phyloP scores from a whole-genome alignment of 2,329 filamentous ascomycete genomes.

The Diaporthe caulivora region DNA sequence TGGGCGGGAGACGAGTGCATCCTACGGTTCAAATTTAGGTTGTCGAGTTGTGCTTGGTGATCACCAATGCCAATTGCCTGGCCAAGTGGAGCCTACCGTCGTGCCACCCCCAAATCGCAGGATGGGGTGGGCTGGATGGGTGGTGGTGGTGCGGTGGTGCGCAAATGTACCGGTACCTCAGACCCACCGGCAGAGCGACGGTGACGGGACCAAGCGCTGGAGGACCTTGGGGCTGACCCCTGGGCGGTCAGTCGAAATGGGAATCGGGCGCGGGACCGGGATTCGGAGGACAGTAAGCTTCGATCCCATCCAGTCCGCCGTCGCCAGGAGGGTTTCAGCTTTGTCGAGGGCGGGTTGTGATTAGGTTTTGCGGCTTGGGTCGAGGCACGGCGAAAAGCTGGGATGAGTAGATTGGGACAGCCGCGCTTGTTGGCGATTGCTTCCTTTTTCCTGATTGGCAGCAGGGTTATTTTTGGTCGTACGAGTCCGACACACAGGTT shows the following conservation, averaged over 20 bases:
- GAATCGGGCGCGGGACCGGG: conserved; percentile 5
- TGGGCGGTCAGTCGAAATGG: conserved; percentile 20
- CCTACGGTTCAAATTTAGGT: not conserved
- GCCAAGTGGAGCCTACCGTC: conserved; percentile 11
- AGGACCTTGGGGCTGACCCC: not conserved
- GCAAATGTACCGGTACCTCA: conserved; percentile 12
- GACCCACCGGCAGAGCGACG: conserved; percentile 16
- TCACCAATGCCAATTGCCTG: conserved; percentile 9
- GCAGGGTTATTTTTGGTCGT: conserved; percentile 2
- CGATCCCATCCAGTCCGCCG: conserved; percentile 24
- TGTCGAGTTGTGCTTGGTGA: not conserved
- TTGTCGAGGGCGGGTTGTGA: conserved; percentile 6
- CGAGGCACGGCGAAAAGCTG: conserved; percentile 10
- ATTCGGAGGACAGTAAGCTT: conserved; percentile 23
- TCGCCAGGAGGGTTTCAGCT: conserved; percentile 25
- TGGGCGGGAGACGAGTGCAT: not conserved
- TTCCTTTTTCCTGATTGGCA: conserved; percentile 16
- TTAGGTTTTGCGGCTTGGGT: conserved; percentile 14
- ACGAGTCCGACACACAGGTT: not conserved
- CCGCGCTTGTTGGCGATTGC: conserved; percentile 10
- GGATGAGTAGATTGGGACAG: conserved; percentile 5
- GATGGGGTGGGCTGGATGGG: conserved; percentile 7
- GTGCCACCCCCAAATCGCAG: conserved; percentile 20
- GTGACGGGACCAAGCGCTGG: conserved; percentile 9
- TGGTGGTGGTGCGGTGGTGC: not conserved